Conservation (phyloP, 768 basidiomycete species). For the Pluteus cervinus region DNA sequence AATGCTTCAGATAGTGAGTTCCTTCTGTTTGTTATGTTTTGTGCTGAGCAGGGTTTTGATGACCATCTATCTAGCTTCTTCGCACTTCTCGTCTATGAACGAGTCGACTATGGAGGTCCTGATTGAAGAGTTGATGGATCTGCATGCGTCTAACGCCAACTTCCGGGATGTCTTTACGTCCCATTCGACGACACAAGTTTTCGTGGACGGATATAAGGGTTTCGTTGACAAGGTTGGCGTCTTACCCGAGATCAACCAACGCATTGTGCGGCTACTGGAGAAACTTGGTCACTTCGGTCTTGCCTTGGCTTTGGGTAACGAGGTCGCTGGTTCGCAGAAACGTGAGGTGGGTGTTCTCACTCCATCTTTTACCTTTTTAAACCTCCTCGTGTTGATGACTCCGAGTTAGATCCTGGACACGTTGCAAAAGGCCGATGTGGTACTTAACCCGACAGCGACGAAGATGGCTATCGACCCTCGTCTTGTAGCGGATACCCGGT, state of each 20-base stretch:
- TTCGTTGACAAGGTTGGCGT: slow-evolving; percentile 42
- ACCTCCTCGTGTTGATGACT: slow-evolving; percentile 3
- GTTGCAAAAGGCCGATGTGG: slow-evolving; percentile 44
- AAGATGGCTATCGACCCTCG: slow-evolving; percentile 47
- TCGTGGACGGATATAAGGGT: slow-evolving; percentile 56
- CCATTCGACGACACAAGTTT: slow-evolving; percentile 60
- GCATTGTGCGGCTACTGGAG: slow-evolving; percentile 52
- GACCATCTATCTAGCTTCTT: no score
- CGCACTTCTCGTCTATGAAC: no score
- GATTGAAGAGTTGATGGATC: slow-evolving; percentile 60
- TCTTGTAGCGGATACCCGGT: slow-evolving; percentile 46
- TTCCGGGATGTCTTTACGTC: slow-evolving; percentile 75
- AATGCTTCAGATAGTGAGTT: slow-evolving; percentile 18
- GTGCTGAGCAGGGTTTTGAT: no score
- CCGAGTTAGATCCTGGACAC: slow-evolving; percentile 55
- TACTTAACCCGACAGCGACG: slow-evolving; percentile 43
- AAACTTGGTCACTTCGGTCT: slow-evolving; percentile 68
- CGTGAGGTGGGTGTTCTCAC: slow-evolving; percentile 47
- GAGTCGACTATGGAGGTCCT: slow-evolving; percentile 50
- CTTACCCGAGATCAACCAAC: slow-evolving; percentile 32
- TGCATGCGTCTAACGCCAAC: slow-evolving; percentile 56
- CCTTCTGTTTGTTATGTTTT: neutral
- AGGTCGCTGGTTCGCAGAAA: slow-evolving; percentile 60
- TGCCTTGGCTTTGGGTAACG: slow-evolving; percentile 59
- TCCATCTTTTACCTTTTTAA: neutral